Evolutionary conservation across 768 basidiomycete genomes (phyloP), one percentile per base, ranked within the genome.

Genomic region (Xerocomellus amylosporus): DNA sequence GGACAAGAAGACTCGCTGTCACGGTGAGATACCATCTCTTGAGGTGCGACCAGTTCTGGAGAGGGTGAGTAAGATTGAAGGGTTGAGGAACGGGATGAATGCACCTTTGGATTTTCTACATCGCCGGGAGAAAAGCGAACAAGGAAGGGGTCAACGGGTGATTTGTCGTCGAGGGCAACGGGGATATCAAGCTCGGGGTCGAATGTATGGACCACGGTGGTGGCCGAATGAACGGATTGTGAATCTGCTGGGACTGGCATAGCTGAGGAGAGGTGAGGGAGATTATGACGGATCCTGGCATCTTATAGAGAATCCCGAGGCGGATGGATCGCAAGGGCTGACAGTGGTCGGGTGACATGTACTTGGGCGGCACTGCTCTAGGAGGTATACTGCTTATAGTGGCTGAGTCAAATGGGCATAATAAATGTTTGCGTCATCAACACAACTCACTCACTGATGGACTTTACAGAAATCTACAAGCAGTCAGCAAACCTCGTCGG

Each of bases 391-490:
- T 24, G 24, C 24, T 24, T 24, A 24, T 30, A 2, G 28, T n/a
- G 10, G 2, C 17, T 13, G 1, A 30, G 22, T 28, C 22, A 13
- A 7, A 20, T 9, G 19, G 19, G 20, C 10, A 19, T 49, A 37
- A 55, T 19, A 28, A 0, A 8, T 9, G 7, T 28, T 46, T 24
- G 14, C 37, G 58, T 58, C 58, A 58, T 58, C 51, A 24, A 4
- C 26, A 12, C 34, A 4, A 9, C 24, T 17, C 33, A 12, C 0
- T 17, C 10, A 90, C n/a, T n/a, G n/a, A n/a, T 91, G 89, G 90
- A 93, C 71, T 93, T 93, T 64, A 93, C 91, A 19, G 88, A 93
- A 67, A 79, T 89, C 58, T 93, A 92, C 78, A 82, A 80, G 58
- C 90, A 91, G 46, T 80, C 89, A 6, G 71, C 75, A 8, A 78